These are phyloP conservation scores for Rhododendron williamsianum DNA, from an alignment of 148 eudicot genomes.

Conservation along the genomic window DNA sequence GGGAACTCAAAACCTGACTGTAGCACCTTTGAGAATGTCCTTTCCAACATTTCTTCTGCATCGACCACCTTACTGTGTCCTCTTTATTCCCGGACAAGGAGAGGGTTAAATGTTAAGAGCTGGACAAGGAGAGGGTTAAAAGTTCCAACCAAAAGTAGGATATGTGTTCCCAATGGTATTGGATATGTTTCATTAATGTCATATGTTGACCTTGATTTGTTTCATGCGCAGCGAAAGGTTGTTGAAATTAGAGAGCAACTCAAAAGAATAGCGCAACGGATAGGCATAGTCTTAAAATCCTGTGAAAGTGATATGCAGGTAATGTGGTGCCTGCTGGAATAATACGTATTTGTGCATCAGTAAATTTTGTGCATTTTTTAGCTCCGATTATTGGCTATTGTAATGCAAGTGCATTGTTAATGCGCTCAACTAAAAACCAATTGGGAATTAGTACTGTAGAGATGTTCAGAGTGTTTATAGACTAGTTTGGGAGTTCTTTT, in stretches of 20 bases:
- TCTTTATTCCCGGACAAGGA: background rate
- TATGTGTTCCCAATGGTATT: background rate
- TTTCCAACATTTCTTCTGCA: background rate
- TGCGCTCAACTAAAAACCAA: background rate
- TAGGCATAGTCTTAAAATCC: conserved; percentile 73
- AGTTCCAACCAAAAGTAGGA: background rate
- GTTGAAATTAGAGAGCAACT: conserved; percentile 81
- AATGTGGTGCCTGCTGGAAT: conserved; percentile 1
- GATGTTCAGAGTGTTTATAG: background rate
- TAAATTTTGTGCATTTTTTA: background rate
- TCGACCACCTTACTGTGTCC: background rate
- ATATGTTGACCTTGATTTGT: conserved; percentile 9
- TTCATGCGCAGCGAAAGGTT: conserved; percentile 67
- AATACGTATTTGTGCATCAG: background rate
- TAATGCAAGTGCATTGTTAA: background rate
- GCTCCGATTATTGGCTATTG: background rate
- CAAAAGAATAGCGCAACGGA: conserved; percentile 67
- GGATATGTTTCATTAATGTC: background rate
- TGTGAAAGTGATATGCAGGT: conserved; percentile 87
- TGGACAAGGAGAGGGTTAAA: background rate
- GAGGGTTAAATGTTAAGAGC: background rate
- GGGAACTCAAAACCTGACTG: background rate
- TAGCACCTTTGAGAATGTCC: background rate
- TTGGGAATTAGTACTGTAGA: background rate
- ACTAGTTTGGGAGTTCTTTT: background rate